These are phyloP conservation scores for Scheffersomyces segobiensis DNA, from an alignment of 1,139 yeast species.

Conservation along the genomic window DNA sequence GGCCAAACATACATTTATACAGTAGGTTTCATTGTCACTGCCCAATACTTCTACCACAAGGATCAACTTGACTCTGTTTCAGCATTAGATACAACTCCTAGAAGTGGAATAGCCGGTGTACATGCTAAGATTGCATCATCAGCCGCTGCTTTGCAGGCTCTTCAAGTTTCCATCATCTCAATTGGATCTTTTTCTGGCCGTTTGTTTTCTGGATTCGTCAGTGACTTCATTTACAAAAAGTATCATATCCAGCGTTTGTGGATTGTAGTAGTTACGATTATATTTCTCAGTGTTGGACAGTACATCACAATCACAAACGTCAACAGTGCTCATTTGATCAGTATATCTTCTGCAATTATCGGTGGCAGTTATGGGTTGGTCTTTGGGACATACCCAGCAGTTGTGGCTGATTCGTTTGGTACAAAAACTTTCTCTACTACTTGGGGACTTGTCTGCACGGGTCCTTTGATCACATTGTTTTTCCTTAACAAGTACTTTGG, in stretches of 20 bases:
- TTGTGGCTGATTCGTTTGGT: slow-evolving; percentile 47
- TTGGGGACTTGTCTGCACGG: slow-evolving; percentile 49
- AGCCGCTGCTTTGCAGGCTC: slow-evolving; percentile 42
- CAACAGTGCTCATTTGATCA: slow-evolving; percentile 25
- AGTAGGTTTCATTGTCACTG: slow-evolving; percentile 45
- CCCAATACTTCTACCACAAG: slow-evolving; percentile 32
- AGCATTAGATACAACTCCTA: neutral
- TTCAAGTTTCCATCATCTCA: slow-evolving; percentile 46
- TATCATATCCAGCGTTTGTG: slow-evolving; percentile 40
- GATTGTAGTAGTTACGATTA: slow-evolving; percentile 35
- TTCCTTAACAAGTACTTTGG: slow-evolving; percentile 44
- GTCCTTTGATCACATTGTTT: slow-evolving; percentile 38
- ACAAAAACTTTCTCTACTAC: slow-evolving; percentile 42
- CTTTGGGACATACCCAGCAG: slow-evolving; percentile 49
- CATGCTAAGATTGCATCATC: slow-evolving; percentile 11
- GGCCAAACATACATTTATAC: slow-evolving; percentile 48
- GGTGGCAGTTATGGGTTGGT: slow-evolving; percentile 44
- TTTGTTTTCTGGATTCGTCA: slow-evolving; percentile 36
- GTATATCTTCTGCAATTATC: slow-evolving; percentile 33
- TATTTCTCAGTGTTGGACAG: slow-evolving; percentile 32
- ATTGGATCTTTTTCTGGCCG: slow-evolving; percentile 44
- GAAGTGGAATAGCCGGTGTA: slow-evolving; percentile 4
- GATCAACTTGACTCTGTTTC: slow-evolving; percentile 4
- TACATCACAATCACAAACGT: slow-evolving; percentile 29
- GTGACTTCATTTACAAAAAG: slow-evolving; percentile 37